Evolutionary conservation across 495 filamentous ascomycete genomes (phyloP).

Genomic region (Penicillium coprophilum): DNA sequence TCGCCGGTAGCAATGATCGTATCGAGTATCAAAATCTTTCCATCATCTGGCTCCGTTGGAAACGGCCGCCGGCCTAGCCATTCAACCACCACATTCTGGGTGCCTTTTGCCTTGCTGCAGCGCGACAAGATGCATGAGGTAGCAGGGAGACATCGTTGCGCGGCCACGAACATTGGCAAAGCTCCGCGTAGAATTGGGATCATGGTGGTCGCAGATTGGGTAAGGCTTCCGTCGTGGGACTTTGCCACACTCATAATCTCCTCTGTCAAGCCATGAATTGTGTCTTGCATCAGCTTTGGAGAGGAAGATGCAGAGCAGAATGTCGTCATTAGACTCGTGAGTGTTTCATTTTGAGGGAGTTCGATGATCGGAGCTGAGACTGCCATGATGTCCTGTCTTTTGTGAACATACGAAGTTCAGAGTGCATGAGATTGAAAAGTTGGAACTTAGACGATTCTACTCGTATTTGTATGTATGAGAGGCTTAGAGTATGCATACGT

Average conservation of each 20-base stretch:
- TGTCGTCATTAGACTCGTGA: constrained; percentile 3
- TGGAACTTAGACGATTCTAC: no score
- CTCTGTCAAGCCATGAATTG: constrained; percentile 5
- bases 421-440: no score
- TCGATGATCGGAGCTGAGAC: constrained; percentile 5
- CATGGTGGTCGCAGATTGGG: constrained; percentile 5
- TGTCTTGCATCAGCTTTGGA: constrained; percentile 7
- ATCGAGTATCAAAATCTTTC: neutral
- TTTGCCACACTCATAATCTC: constrained; percentile 2
- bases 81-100: constrained; percentile 3
- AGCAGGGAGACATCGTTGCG: neutral
- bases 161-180: constrained; percentile 5
- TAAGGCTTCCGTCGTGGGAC: constrained; percentile 7
- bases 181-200: constrained; percentile 7
- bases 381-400: no score
- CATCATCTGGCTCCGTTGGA: neutral
- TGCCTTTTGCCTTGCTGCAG: constrained; percentile 6
- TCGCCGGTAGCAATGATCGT: constrained; percentile 7
- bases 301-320: constrained; percentile 1
- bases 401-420: no score
- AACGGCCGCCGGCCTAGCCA: constrained; percentile 7
- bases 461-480: no score
- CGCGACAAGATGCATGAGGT: neutral
- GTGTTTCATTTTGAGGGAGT: neutral
- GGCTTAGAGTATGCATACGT: no score